Base-by-base conservation (phyloP, 495 filamentous ascomycete species). In the Sordaria brevicollis region DNA sequence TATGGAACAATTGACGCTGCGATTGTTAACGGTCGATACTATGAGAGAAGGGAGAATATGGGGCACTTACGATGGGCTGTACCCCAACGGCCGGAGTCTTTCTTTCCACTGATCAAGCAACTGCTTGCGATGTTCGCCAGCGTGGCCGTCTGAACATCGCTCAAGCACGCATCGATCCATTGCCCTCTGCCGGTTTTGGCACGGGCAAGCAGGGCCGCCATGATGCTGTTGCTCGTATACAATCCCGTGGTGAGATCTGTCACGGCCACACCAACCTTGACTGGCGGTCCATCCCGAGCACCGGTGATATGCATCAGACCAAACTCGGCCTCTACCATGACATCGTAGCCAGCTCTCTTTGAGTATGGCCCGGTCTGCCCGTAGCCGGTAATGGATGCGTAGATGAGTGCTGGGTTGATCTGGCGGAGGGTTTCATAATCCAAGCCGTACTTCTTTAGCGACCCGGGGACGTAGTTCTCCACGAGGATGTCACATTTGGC, bases 301-400 rank as follows among this genome's bases (percentile, higher is more conserved):
- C 95, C 95, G 0, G 95, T 99, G 68, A 99, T 98, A 77, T 99
- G 96, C 95, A 99, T 99, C 68, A 99, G 76, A 5, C 95, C 95
- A 83, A 99, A 93, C 79, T 98, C 95, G 49, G 94, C 96, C 80
- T 99, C 95, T 0, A 99, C 96, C 93, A 99, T 98, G 69, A 99
- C 96, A 80, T 99, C 95, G 82, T 99, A 99, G 11, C 95, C 95
- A 9, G 95, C 93, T 7, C 96, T 87, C 65, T 89, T 87, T 19
- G 90, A 89, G 79, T 97, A 97, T 0, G 96, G 96, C 0, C 95
- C 95, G 2, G 92, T 97, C 78, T 99, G 95, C 4, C 95, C 95
- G 69, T 88, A 89, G 15, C 88, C 88, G 1, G 88, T 89, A 41
- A 89, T 88, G 35, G 86, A 88, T 9, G 87, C 86, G 69, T 89